Conservation (phyloP, 75 land plant genomes). For the Gnetum montanum region DNA sequence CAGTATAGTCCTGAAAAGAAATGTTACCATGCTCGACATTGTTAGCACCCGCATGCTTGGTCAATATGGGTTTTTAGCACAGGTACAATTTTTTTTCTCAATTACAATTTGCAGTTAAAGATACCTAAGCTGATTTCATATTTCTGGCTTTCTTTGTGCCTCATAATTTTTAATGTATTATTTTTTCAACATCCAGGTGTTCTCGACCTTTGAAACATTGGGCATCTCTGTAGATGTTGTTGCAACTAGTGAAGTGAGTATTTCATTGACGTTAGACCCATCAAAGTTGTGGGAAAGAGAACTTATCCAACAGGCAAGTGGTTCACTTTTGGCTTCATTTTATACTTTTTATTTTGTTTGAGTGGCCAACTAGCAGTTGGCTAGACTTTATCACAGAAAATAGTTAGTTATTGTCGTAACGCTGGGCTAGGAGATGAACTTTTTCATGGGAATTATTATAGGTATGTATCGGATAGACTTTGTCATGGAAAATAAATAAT, state of each 20-base stretch:
- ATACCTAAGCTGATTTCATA: background rate
- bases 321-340: background rate
- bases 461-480: no score
- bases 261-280: conserved; percentile 93
- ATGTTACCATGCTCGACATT: conserved; percentile 96
- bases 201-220: conserved; percentile 77
- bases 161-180: no score
- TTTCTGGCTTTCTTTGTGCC: background rate
- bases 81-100: conserved; percentile 28
- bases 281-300: conserved; percentile 90
- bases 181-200: conserved; percentile 50
- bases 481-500: no score
- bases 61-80: conserved; percentile 92
- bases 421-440: no score
- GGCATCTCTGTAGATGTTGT: conserved; percentile 97
- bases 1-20: conserved; percentile 80
- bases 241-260: conserved; percentile 98
- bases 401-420: no score
- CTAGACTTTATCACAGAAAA: no score
- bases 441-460: no score
- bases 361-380: no score
- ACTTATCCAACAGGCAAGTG: conserved; percentile 81
- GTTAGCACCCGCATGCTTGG: conserved; percentile 98
- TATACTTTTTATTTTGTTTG: background rate
- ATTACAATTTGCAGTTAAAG: background rate